Evolutionary conservation across 1,284 basidiomycete genomes (phyloP).

Genomic region (Ustilago trichophora): DNA sequence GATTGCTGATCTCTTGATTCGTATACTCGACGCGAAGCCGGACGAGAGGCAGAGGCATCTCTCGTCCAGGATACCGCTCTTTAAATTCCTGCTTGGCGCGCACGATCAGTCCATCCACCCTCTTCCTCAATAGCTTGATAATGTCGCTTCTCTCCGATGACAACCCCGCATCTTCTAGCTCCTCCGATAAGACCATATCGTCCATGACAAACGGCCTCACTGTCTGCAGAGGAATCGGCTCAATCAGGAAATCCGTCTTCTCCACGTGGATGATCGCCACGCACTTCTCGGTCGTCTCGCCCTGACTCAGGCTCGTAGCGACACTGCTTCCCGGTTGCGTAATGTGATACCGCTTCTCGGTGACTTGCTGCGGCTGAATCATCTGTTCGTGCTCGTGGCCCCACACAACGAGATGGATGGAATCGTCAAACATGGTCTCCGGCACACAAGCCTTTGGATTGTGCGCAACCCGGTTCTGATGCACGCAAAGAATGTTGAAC

Average conservation of each 20-base stretch:
- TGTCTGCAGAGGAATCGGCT: conserved; percentile 84
- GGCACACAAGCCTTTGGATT: conserved; percentile 91
- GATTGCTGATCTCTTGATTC: conserved; percentile 72
- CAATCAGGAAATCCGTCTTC: conserved; percentile 84
- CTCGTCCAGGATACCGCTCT: conserved; percentile 70
- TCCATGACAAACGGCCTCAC: conserved; percentile 95
- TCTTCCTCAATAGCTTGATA: conserved; percentile 48
- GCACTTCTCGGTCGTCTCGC: conserved; percentile 55
- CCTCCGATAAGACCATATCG: conserved; percentile 78
- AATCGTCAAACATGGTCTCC: conserved; percentile 96
- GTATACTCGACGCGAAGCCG: conserved; percentile 73
- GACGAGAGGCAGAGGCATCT: conserved; percentile 77
- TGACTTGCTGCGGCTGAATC: conserved; percentile 86
- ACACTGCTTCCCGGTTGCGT: conserved; percentile 94
- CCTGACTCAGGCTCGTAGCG: conserved; percentile 76
- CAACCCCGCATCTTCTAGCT: conserved; percentile 55
- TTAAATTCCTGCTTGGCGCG: conserved; percentile 82
- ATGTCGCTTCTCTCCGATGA: conserved; percentile 46
- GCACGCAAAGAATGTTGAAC: conserved; percentile 93
- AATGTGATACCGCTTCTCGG: conserved; percentile 89
- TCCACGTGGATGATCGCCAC: conserved; percentile 69
- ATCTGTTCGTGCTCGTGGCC: conserved; percentile 98
- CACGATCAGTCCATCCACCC: conserved; percentile 72
- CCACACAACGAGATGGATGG: conserved; percentile 92
- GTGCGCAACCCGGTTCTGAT: conserved; percentile 96